Evolutionary conservation across 75 land plant species (phyloP), one percentile per base, ranked within the genome.

Genomic region (Cunninghamia lanceolata): DNA sequence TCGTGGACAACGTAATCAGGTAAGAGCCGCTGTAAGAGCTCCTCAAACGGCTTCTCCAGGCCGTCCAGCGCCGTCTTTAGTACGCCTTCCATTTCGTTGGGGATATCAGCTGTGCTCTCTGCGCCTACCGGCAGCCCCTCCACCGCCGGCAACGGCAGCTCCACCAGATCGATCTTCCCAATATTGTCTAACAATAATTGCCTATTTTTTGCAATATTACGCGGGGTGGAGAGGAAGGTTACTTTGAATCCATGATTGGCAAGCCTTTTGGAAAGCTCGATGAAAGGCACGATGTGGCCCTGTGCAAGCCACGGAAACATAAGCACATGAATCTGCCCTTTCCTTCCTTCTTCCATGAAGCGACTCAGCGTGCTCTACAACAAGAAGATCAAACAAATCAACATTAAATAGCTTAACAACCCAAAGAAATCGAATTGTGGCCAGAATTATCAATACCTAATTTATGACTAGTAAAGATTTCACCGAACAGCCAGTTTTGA

Each of bases 221-320:
- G 85, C 25, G 88, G 82, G 9, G 88, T 82, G 54, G 88, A 82
- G 54, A 89, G 16, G 85, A 87, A 89, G 84, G 91, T 80, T 35
- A 89, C 68, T 28, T 40, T 75, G n/a, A 85, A 7, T 14, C 88
- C 91, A 40, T 35, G 54, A 11, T 3, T 32, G 11, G 74, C 86
- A 14, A 89, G 39, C 16, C 43, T 52, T 74, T 85, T 87, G 74
- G 88, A 84, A 43, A 89, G 86, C 82, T 89, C 88, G 13, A 89
- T 82, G 25, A 76, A 87, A 14, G 91, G 87, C 25, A 59, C 25
- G 9, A 89, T 50, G 83, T 90, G 87, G 38, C 91, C 89, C 17
- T 86, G 35, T 47, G 90, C 90, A 32, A 87, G 86, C 90, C 90
- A 89, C 68, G 90, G 90, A 30, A 87, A 63, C 84, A 89, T 45